phyloP scores from a whole-genome alignment of 345 rosid species.

The Ricinus communis region DNA sequence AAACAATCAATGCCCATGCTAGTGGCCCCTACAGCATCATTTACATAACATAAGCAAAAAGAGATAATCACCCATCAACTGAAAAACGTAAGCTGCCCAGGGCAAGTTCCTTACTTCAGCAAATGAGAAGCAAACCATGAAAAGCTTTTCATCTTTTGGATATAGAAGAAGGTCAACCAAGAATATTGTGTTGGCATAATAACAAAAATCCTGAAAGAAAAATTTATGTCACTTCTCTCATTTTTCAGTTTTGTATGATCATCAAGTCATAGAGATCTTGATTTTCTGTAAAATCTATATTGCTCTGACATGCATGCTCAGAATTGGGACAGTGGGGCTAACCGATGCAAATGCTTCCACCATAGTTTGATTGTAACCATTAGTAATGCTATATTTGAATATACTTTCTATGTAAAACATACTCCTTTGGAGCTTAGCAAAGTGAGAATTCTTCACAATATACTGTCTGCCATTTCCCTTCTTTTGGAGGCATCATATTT shows the following conservation, averaged over 20 bases:
- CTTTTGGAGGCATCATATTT: no score
- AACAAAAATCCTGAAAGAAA: slow-evolving; percentile 81
- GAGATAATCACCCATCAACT: slow-evolving; percentile 12
- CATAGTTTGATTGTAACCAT: background rate
- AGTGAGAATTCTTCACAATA: no score
- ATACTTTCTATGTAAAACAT: background rate
- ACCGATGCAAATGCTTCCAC: background rate
- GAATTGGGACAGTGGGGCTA: background rate
- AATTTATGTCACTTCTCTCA: slow-evolving; percentile 7
- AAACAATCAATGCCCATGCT: slow-evolving; percentile 94
- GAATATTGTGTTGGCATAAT: slow-evolving; percentile 95
- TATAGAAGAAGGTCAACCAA: slow-evolving; percentile 78
- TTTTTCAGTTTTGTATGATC: background rate
- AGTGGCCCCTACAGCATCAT: slow-evolving; percentile 73
- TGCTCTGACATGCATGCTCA: background rate
- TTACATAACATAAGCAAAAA: slow-evolving; percentile 10
- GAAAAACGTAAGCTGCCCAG: slow-evolving; percentile 4
- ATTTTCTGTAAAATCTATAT: background rate
- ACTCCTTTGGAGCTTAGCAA: background rate
- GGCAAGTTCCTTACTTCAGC: slow-evolving; percentile 63
- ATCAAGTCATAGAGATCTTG: background rate
- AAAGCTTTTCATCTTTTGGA: slow-evolving; percentile 83
- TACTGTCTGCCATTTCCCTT: no score
- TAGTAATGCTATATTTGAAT: background rate
- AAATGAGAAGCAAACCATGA: slow-evolving; percentile 97